Evolutionary conservation across 345 rosid species (phyloP).

Genomic region (Raphanus sativus): DNA sequence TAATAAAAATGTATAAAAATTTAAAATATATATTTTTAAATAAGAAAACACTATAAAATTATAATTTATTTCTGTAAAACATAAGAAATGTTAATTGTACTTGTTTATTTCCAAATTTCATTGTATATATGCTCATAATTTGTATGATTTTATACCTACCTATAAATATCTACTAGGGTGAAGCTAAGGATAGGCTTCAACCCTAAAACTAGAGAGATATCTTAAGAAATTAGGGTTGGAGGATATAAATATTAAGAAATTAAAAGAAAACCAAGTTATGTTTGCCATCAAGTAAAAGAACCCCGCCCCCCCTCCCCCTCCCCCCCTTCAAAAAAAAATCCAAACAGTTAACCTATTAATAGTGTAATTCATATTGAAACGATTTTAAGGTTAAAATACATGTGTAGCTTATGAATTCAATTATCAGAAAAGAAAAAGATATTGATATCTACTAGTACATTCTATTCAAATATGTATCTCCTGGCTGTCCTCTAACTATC

Average conservation of each 20-base stretch:
- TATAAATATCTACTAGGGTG: background rate
- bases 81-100: background rate
- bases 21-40: too few relatives aligned
- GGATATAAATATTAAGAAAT: background rate
- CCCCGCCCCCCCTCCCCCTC: background rate
- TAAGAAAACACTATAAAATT: too few relatives aligned
- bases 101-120: background rate
- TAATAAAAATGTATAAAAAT: too few relatives aligned
- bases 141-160: background rate
- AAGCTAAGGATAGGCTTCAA: background rate
- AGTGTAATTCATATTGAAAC: background rate
- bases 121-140: background rate
- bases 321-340: background rate
- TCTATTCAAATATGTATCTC: background rate
- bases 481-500: constrained; percentile 19
- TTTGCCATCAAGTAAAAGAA: background rate
- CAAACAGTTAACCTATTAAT: background rate
- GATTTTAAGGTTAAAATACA: background rate
- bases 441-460: background rate
- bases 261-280: background rate
- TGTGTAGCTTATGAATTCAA: constrained; percentile 1
- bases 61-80: background rate
- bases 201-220: background rate
- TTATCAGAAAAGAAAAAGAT: background rate
- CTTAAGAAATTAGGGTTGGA: background rate